Percentiles rank a stretch among this genome's conserved stretches.
Conservation (phyloP, 805 yeast genomes). For the Tetrapisispora nanseiensis region DNA sequence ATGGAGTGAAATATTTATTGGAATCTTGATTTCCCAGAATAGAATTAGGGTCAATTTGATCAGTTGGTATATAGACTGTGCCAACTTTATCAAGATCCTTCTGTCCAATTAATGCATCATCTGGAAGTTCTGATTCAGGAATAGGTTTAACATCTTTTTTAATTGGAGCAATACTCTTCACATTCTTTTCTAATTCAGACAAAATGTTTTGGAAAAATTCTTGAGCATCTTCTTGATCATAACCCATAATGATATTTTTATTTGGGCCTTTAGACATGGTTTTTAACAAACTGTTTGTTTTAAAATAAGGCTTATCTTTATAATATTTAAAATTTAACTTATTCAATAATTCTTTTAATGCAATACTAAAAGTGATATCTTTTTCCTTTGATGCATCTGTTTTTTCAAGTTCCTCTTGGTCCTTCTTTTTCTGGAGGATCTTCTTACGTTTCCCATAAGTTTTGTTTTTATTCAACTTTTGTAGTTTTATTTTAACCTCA, state of each 20-base stretch:
- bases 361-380: constrained; percentile 40
- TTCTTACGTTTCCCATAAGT: constrained; percentile 16
- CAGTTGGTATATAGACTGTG: constrained; percentile 59
- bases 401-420: constrained; percentile 12
- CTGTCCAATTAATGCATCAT: constrained; percentile 32
- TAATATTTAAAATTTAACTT: constrained; percentile 51
- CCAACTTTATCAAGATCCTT: constrained; percentile 50
- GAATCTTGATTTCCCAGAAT: constrained; percentile 21
- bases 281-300: constrained; percentile 49
- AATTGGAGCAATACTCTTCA: constrained; percentile 15
- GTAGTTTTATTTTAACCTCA: constrained; percentile 10
- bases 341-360: constrained; percentile 42
- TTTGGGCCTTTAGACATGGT: constrained; percentile 72
- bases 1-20: constrained; percentile 38
- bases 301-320: constrained; percentile 44
- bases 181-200: constrained; percentile 48
- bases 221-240: constrained; percentile 94
- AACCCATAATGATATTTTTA: constrained; percentile 67
- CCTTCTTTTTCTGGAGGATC: constrained; percentile 12
- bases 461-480: constrained; percentile 5
- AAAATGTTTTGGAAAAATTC: constrained; percentile 81
- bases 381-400: constrained; percentile 10
- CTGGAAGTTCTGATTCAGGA: constrained; percentile 23
- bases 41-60: constrained; percentile 65
- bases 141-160: constrained; percentile 17